These are phyloP conservation scores for Knufia petricola DNA, from an alignment of 2,329 filamentous ascomycete genomes.

Conservation along the genomic window DNA sequence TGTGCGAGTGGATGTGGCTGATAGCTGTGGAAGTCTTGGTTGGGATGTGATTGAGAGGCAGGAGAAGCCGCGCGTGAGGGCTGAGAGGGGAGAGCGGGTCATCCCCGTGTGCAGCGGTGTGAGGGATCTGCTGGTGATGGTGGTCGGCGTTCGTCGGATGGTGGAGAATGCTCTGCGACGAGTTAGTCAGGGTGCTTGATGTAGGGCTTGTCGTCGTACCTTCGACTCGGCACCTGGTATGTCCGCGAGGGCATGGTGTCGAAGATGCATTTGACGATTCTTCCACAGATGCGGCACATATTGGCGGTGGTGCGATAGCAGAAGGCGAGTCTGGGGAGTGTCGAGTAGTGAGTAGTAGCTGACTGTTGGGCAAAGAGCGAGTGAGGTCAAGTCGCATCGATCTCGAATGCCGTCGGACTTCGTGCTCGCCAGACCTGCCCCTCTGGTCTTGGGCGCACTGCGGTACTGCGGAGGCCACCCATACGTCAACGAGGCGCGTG, in stretches of 20 bases:
- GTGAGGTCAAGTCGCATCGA: not conserved
- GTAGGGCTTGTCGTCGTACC: conserved; percentile 9
- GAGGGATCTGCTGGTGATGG: not conserved
- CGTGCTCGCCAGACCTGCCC: conserved; percentile 15
- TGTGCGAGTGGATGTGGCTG: not conserved
- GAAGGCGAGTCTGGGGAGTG: too few relatives aligned
- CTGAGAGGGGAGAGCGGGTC: conserved; percentile 10
- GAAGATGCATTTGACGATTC: conserved; percentile 23
- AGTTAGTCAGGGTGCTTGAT: not conserved
- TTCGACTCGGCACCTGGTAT: conserved; percentile 15
- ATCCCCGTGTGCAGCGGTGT: not conserved
- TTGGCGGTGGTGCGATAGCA: not conserved
- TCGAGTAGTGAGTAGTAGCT: not conserved
- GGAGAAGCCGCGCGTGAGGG: conserved; percentile 14
- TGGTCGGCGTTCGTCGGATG: conserved; percentile 13
- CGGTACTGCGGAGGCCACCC: not conserved
- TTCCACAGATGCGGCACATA: conserved; percentile 23
- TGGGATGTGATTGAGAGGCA: not conserved
- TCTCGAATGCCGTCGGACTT: not conserved
- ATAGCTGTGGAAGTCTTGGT: conserved; percentile 8
- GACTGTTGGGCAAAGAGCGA: not conserved
- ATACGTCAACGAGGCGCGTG: conserved; percentile 3
- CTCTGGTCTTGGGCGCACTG: not conserved
- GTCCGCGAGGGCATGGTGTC: conserved; percentile 22
- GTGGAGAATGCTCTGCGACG: conserved; percentile 18